Conservation (phyloP, 345 rosid genomes). For the Noccaea bulbosa region DNA sequence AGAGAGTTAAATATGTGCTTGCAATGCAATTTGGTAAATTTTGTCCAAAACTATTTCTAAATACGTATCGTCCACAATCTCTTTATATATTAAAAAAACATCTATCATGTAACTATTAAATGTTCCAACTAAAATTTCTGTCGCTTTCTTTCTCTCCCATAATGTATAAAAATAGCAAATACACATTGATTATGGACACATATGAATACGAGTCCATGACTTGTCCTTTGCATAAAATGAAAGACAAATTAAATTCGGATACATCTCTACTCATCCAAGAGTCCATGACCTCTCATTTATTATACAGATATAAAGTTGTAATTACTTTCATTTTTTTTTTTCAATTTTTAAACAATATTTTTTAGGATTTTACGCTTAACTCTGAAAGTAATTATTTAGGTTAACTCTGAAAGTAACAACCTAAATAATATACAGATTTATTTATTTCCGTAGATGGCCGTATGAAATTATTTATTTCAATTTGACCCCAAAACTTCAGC, state of each 20-base stretch:
- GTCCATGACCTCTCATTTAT: constrained; percentile 2
- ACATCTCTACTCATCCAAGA: not conserved
- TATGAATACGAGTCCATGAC: not conserved
- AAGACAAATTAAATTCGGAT: constrained; percentile 16
- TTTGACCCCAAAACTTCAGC: not conserved
- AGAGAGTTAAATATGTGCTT: not conserved
- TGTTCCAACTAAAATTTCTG: not conserved
- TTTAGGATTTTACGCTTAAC: not conserved
- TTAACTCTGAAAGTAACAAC: too few relatives aligned
- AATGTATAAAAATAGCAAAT: not conserved
- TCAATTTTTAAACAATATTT: too few relatives aligned
- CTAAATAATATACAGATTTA: too few relatives aligned
- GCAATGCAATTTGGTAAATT: not conserved
- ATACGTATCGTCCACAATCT: not conserved
- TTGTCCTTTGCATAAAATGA: not conserved
- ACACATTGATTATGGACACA: constrained; percentile 10
- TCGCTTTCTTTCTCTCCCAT: not conserved
- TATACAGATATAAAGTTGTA: not conserved
- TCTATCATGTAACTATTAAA: not conserved
- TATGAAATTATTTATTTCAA: not conserved
- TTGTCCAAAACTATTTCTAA: not conserved
- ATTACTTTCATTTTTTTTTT: not conserved
- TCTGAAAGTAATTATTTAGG: too few relatives aligned
- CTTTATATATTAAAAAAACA: not conserved
- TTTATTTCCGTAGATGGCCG: not conserved